A percentile compares a stretch with the other conserved stretches of the same genome.
phyloP scores from a whole-genome alignment of 305 asterid genomes.

The Solanum aculeatissimum region DNA sequence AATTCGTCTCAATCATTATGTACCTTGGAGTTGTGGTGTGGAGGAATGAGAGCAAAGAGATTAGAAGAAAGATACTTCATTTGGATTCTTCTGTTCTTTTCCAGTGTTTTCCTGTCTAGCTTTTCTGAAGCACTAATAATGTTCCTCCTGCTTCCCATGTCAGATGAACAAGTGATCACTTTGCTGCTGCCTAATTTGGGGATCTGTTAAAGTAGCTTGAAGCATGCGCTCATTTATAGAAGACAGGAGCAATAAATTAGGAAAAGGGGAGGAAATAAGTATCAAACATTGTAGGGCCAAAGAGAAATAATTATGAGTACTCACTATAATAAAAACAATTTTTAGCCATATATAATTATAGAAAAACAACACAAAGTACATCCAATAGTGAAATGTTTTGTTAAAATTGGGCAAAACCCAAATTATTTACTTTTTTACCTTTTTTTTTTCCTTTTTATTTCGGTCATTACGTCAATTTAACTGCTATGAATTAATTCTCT shows the following conservation, averaged over 20 bases:
- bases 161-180: background rate
- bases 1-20: too few species aligned
- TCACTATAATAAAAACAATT: too few species aligned
- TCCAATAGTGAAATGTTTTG: too few species aligned
- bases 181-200: background rate
- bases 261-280: background rate
- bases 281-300: background rate
- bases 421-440: accelerated
- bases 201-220: background rate
- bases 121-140: background rate
- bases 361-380: too few species aligned
- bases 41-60: constrained; percentile 30
- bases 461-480: too few species aligned
- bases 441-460: too few species aligned
- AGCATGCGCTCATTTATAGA: background rate
- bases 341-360: too few species aligned
- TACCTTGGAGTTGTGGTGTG: constrained; percentile 18
- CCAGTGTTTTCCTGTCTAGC: constrained; percentile 18
- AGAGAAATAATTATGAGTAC: background rate
- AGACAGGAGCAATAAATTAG: background rate
- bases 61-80: constrained; percentile 23
- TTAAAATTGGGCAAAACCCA: too few species aligned
- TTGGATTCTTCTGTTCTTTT: constrained; percentile 25
- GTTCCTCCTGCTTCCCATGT: background rate
- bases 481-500: too few species aligned